Conservation (phyloP, 2,329 filamentous ascomycete genomes). For the Ustulina deusta region DNA sequence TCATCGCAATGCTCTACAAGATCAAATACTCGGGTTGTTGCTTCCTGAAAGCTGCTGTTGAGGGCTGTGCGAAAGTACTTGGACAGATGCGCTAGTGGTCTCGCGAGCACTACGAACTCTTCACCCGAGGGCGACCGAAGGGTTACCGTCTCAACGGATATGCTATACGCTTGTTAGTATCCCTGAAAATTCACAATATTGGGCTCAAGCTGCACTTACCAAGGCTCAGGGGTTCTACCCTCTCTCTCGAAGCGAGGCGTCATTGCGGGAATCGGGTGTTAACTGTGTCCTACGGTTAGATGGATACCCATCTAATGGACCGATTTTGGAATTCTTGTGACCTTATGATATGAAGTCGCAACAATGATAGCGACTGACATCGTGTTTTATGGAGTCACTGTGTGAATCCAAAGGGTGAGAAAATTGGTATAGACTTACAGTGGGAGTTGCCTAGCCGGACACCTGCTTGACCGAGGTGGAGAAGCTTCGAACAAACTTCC, state of each 20-base stretch:
- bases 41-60: background rate
- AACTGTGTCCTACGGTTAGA: background rate
- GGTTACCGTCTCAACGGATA: background rate
- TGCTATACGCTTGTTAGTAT: background rate
- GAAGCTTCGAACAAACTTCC: background rate
- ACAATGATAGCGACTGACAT: background rate
- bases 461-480: background rate
- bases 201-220: background rate
- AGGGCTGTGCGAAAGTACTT: constrained; percentile 8
- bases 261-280: background rate
- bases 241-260: background rate
- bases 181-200: background rate
- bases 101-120: background rate
- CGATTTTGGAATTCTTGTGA: no score
- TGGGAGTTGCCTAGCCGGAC: background rate
- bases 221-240: background rate
- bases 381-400: background rate
- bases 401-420: background rate
- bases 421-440: background rate
- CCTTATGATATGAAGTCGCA: background rate
- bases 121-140: background rate
- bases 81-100: constrained; percentile 7
- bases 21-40: background rate
- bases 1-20: background rate
- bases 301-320: background rate